Conservation (phyloP, 352 stramenopile species). For the Plasmopara viticola region DNA sequence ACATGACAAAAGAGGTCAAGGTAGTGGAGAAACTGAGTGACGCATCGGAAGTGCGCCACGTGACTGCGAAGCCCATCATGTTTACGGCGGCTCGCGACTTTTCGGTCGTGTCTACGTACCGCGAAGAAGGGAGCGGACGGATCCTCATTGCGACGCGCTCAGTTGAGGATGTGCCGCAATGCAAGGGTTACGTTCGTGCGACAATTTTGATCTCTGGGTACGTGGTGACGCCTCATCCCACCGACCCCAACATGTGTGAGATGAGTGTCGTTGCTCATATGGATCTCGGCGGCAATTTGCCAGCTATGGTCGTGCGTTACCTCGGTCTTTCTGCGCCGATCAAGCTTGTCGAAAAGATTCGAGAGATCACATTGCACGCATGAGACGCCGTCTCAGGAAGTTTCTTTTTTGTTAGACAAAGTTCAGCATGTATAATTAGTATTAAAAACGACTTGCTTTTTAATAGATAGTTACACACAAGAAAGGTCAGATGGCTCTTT, state of each 20-base stretch:
- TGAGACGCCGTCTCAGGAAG: constrained; percentile 9
- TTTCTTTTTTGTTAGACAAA: too few species aligned
- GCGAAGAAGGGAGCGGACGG: constrained; percentile 40
- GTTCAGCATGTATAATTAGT: too few species aligned
- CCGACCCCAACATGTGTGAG: constrained; percentile 60
- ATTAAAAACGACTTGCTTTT: too few species aligned
- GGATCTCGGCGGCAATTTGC: constrained; percentile 65
- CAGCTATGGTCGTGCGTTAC: constrained; percentile 65
- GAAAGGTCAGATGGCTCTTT: too few species aligned
- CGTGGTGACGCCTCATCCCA: constrained; percentile 51
- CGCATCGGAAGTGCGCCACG: constrained; percentile 53
- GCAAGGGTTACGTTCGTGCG: constrained; percentile 43
- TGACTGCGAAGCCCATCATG: constrained; percentile 65
- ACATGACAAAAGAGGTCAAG: constrained; percentile 72
- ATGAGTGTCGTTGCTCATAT: constrained; percentile 70
- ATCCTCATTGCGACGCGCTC: constrained; percentile 67
- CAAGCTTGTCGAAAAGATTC: constrained; percentile 78
- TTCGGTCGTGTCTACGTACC: constrained; percentile 54
- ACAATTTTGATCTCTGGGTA: constrained; percentile 61
- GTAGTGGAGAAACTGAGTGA: constrained; percentile 58
- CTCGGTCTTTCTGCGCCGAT: constrained; percentile 71
- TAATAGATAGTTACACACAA: too few species aligned
- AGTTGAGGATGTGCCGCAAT: constrained; percentile 48
- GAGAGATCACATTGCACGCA: constrained; percentile 28
- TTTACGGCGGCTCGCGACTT: constrained; percentile 73